phyloP scores from a whole-genome alignment of 768 basidiomycete species.

The Auriscalpium vulgare region DNA sequence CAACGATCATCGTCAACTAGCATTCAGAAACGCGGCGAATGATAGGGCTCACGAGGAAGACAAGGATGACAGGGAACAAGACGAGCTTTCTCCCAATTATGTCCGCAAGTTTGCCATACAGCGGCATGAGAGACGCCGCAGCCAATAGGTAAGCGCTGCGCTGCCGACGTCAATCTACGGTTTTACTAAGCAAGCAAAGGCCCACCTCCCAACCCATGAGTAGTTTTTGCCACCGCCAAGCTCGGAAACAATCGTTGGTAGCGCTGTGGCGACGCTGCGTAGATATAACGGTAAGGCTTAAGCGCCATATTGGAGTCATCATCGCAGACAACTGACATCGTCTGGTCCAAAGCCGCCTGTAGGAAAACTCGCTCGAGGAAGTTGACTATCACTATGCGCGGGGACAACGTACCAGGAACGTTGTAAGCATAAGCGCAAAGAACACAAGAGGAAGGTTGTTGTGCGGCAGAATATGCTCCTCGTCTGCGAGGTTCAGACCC shows the following conservation, averaged over 20 bases:
- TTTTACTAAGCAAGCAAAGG: neutral
- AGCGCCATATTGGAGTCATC: neutral
- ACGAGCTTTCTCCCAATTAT: constrained; percentile 29
- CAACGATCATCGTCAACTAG: neutral
- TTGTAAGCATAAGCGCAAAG: neutral
- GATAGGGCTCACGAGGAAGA: constrained; percentile 25
- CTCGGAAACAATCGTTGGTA: constrained; percentile 63
- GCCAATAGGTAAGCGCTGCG: constrained; percentile 23
- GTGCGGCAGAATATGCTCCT: neutral
- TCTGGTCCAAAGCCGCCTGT: constrained; percentile 50
- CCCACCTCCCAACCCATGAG: constrained; percentile 67
- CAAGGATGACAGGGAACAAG: constrained; percentile 27
- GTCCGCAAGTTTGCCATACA: constrained; percentile 26
- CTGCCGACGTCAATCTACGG: neutral
- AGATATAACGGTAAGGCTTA: constrained; percentile 33
- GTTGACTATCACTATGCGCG: neutral
- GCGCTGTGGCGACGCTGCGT: constrained; percentile 56
- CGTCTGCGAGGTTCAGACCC: neutral
- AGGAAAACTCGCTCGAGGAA: neutral
- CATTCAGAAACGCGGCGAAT: neutral
- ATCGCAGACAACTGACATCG: constrained; percentile 24
- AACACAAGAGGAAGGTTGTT: neutral
- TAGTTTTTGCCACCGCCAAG: constrained; percentile 58
- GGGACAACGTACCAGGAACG: neutral
- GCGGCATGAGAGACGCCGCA: constrained; percentile 17